Conservation (phyloP, 1,139 yeast species). For the Blastobotrys raffinosifermentans region DNA sequence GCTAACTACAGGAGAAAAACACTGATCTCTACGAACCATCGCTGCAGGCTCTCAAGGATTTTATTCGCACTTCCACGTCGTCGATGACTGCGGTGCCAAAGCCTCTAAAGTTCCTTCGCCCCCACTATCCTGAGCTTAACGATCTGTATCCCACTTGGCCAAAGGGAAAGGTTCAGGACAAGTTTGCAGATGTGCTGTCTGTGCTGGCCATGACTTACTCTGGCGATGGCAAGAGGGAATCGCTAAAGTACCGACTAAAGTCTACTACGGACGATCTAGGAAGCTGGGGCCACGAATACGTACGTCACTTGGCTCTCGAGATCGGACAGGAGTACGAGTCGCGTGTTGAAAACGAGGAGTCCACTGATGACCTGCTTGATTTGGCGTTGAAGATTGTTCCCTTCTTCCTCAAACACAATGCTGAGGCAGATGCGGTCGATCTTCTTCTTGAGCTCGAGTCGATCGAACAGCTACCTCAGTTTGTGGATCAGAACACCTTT, state of each 20-base stretch:
- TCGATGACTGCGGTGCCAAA: constrained; percentile 99
- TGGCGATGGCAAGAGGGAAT: constrained; percentile 74
- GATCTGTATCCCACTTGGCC: constrained; percentile 67
- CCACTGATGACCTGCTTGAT: constrained; percentile 45
- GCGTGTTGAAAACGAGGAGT: constrained; percentile 46
- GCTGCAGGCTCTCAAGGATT: constrained; percentile 62
- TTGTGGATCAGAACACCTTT: constrained; percentile 79
- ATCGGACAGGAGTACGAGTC: constrained; percentile 82
- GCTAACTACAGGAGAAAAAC: constrained; percentile 36
- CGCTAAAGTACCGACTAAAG: constrained; percentile 72
- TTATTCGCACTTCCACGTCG: constrained; percentile 87
- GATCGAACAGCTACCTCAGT: constrained; percentile 74
- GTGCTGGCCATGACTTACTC: constrained; percentile 95
- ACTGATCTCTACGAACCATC: constrained; percentile 50
- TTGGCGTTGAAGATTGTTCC: constrained; percentile 80
- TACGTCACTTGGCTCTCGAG: constrained; percentile 91
- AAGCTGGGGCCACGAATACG: constrained; percentile 97
- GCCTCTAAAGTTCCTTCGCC: constrained; percentile 91
- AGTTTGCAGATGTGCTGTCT: constrained; percentile 79
- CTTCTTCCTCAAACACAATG: constrained; percentile 87
- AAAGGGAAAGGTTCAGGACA: constrained; percentile 34
- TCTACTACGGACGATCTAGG: constrained; percentile 55
- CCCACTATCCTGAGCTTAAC: constrained; percentile 67
- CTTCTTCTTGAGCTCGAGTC: constrained; percentile 81
- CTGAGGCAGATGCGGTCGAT: constrained; percentile 98